Evolutionary conservation across 2,329 filamentous ascomycete genomes (phyloP).

Genomic region (Onygenales sp.): DNA sequence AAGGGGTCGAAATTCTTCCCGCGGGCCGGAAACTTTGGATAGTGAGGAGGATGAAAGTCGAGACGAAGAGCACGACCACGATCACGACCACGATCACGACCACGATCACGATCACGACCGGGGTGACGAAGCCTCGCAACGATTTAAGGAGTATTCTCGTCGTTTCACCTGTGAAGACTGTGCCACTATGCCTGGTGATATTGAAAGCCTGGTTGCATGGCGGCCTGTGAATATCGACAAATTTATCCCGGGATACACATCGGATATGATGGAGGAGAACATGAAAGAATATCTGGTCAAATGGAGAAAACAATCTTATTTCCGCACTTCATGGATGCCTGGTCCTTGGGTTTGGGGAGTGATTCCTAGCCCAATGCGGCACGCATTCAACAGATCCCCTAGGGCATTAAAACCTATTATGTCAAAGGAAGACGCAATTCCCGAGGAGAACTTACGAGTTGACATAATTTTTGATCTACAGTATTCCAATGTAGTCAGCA

Average conservation of each 20-base stretch:
- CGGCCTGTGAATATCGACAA: constrained; percentile 54
- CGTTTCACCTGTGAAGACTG: constrained; percentile 80
- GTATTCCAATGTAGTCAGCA: constrained; percentile 49
- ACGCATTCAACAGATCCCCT: constrained; percentile 64
- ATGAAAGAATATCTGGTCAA: constrained; percentile 90
- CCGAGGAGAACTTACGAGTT: constrained; percentile 72
- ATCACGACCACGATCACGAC: constrained; percentile 20
- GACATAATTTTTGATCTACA: constrained; percentile 84
- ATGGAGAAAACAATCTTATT: constrained; percentile 74
- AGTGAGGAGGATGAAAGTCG: constrained; percentile 17
- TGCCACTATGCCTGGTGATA: constrained; percentile 52
- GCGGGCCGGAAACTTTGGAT: neutral
- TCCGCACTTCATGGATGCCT: constrained; percentile 75
- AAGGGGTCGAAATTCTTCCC: constrained; percentile 13
- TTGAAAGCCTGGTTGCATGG: constrained; percentile 81
- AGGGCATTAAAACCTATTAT: constrained; percentile 55
- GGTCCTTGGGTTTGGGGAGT: constrained; percentile 82
- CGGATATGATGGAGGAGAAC: constrained; percentile 56
- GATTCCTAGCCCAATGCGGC: constrained; percentile 54
- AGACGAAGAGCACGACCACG: constrained; percentile 16
- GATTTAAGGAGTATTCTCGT: constrained; percentile 61
- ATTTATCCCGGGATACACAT: constrained; percentile 44
- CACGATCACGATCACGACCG: constrained; percentile 23
- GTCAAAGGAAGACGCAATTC: constrained; percentile 68
- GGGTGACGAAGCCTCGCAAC: constrained; percentile 47